Percentiles rank a stretch among this genome's conserved stretches.
phyloP scores from a whole-genome alignment of 306 rosid species.

The Trifolium dubium region DNA sequence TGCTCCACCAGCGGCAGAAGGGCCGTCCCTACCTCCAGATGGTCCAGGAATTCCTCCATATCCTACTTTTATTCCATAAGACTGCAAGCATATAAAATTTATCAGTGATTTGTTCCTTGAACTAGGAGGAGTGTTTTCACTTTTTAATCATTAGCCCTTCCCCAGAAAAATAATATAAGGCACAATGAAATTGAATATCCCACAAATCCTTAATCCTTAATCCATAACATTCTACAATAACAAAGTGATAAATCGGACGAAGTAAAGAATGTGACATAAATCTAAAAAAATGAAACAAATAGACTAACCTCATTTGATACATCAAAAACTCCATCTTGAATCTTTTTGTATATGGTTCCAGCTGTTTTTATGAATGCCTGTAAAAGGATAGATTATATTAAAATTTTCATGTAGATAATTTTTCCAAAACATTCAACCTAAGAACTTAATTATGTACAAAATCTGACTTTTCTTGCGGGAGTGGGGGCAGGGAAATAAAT shows the following conservation, averaged over 20 bases:
- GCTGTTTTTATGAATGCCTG: constrained; percentile 98
- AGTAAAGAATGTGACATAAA: constrained; percentile 19
- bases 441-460: constrained; percentile 13
- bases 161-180: not conserved
- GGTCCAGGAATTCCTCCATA: constrained; percentile 99
- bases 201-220: not conserved
- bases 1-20: constrained; percentile 77
- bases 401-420: constrained; percentile 21
- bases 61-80: constrained; percentile 97
- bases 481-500: not conserved
- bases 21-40: constrained; percentile 92
- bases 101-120: constrained; percentile 39
- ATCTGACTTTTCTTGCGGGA: not conserved
- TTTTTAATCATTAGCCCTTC: constrained; percentile 18
- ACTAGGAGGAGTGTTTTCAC: not conserved
- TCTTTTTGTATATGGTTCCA: constrained; percentile 89
- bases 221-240: not conserved
- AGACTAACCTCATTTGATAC: constrained; percentile 92
- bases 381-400: constrained; percentile 8
- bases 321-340: constrained; percentile 96
- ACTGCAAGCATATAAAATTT: constrained; percentile 59
- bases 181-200: not conserved
- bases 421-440: constrained; percentile 32
- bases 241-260: not conserved
- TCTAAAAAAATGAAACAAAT: constrained; percentile 3